A percentile compares a stretch with the other conserved stretches of the same genome.
Conservation (phyloP, 495 filamentous ascomycete species). For the Penicillium cinerascens region DNA sequence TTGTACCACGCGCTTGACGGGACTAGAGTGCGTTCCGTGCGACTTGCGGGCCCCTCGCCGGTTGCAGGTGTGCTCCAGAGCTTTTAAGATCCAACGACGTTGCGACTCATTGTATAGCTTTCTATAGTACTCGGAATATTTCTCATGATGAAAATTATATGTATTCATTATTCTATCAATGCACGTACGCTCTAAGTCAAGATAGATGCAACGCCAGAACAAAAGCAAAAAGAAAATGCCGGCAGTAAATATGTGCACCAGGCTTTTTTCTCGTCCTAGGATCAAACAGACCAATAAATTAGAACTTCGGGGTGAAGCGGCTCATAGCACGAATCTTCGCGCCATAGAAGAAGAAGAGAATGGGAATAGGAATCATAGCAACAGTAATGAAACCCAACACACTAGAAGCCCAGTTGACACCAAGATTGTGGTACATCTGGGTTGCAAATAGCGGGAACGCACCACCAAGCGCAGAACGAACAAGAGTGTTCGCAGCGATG, state of each 20-base stretch:
- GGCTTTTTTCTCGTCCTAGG: neutral
- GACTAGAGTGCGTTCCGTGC: too few relatives aligned
- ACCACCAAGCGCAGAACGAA: constrained; percentile 59
- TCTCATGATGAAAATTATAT: neutral
- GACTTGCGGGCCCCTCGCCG: too few relatives aligned
- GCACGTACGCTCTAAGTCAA: constrained; percentile 7
- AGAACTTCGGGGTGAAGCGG: constrained; percentile 45
- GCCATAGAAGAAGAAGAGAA: constrained; percentile 69
- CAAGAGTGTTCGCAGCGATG: constrained; percentile 64
- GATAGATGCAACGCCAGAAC: neutral
- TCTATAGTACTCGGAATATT: neutral
- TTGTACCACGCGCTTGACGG: too few relatives aligned
- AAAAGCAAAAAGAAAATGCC: neutral
- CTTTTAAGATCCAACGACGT: too few relatives aligned
- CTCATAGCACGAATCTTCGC: constrained; percentile 56
- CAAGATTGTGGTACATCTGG: constrained; percentile 60
- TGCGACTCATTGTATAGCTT: too few relatives aligned
- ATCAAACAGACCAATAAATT: neutral
- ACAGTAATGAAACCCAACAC: constrained; percentile 62
- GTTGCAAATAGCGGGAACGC: constrained; percentile 64
- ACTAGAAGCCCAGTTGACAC: constrained; percentile 61
- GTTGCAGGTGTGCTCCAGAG: too few relatives aligned
- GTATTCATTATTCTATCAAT: constrained; percentile 10
- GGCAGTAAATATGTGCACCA: neutral
- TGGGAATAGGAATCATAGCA: constrained; percentile 65